phyloP scores from a whole-genome alignment of 2,329 filamentous ascomycete species.

The Pyrenochaeta sp. region DNA sequence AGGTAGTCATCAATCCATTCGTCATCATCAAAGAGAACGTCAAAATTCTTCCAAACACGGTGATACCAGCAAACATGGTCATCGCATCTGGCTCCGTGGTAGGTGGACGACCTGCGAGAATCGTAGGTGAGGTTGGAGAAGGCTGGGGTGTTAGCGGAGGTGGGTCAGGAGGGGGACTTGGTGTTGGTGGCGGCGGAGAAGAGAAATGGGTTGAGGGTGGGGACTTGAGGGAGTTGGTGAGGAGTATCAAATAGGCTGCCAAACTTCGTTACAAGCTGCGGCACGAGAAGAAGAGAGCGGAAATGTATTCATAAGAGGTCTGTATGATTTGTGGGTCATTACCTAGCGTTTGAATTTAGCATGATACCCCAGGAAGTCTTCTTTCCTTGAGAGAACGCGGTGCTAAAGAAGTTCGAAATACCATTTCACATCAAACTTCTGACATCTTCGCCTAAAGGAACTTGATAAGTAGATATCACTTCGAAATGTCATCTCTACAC shows the following conservation, averaged over 20 bases:
- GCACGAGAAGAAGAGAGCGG: background rate
- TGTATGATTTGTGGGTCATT: background rate
- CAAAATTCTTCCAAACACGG: constrained; percentile 81
- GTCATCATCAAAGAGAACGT: constrained; percentile 94
- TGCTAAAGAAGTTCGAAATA: too few species aligned
- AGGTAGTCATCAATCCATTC: constrained; percentile 82
- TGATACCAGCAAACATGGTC: constrained; percentile 88
- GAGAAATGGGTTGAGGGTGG: constrained; percentile 61
- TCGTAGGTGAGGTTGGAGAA: constrained; percentile 60
- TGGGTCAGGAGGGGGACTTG: constrained; percentile 41
- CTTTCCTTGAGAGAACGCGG: background rate
- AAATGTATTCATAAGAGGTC: too few species aligned
- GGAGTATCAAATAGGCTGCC: constrained; percentile 51
- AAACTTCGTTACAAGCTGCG: background rate
- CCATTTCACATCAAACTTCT: background rate
- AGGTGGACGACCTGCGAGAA: constrained; percentile 62
- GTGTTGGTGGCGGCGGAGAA: constrained; percentile 51
- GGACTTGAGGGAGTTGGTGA: constrained; percentile 58
- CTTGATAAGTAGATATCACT: background rate
- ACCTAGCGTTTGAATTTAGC: background rate
- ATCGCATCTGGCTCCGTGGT: constrained; percentile 92
- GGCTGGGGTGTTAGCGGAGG: constrained; percentile 58
- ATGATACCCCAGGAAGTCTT: background rate
- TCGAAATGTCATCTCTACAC: background rate
- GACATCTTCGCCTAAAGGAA: background rate